These are phyloP conservation scores for Leccinum broughii DNA, from an alignment of 768 basidiomycete species.

Conservation along the genomic window DNA sequence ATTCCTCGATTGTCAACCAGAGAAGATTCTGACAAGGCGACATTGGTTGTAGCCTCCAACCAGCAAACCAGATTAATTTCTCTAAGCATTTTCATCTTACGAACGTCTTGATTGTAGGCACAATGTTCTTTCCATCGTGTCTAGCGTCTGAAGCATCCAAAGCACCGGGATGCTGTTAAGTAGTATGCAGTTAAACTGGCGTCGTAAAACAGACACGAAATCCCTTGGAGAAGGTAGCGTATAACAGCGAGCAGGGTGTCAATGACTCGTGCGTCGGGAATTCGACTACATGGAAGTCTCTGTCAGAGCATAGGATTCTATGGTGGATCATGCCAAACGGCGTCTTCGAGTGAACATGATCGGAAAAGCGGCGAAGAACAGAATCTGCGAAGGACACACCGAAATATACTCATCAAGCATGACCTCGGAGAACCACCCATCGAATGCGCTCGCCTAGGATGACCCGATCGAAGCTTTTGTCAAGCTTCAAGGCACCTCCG, in stretches of 20 bases:
- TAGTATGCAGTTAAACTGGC: background rate
- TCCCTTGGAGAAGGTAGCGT: no score
- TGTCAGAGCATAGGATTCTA: background rate
- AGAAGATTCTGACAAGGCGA: background rate
- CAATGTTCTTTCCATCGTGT: background rate
- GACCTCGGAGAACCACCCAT: constrained; percentile 12
- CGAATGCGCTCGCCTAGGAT: background rate
- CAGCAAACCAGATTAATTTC: background rate
- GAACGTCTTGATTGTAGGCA: constrained; percentile 3
- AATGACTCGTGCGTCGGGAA: background rate
- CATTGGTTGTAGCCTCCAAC: background rate
- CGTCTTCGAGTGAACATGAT: constrained; percentile 12
- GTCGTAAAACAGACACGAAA: background rate
- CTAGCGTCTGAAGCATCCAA: background rate
- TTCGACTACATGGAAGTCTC: background rate
- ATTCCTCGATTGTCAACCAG: background rate
- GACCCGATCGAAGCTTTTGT: background rate
- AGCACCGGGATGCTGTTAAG: background rate
- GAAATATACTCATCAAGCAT: background rate
- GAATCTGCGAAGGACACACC: constrained; percentile 8
- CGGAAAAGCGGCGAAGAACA: constrained; percentile 11
- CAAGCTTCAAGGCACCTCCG: background rate
- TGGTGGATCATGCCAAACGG: constrained; percentile 5
- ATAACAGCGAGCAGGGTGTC: background rate
- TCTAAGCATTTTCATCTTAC: background rate